Base-by-base conservation (phyloP, 805 yeast species). In the Millerago galiae region DNA sequence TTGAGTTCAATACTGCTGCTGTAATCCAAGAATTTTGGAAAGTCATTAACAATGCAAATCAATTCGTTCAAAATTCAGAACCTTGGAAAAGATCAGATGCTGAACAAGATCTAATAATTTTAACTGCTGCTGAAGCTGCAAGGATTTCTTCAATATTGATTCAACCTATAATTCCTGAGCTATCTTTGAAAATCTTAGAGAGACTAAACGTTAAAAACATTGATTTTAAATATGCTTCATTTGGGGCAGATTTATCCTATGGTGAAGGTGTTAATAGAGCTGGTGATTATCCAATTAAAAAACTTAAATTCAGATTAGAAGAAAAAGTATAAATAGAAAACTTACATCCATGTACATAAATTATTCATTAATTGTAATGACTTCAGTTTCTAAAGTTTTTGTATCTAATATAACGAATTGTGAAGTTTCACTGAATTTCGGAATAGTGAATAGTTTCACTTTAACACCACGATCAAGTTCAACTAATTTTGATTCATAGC, bases 101-200 rank as follows among this genome's bases (percentile, higher is more conserved):
- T 2, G 60, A 60, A 8, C 79, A 72, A 49, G 83, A 79, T 58
- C 63, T 72, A 35, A 71, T 79, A 12, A 76, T 90, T 2, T 78
- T 74, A 47, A 54, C 75, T 8, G 82, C 87, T 1, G 74, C 85
- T 8, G 98, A 91, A 51, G 72, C 79, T 1, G 70, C 81, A 13
- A 70, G 98, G 43, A 72, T 86, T 1, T 54, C 75, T 10, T 70
- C 91, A 1, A 79, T 91, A 8, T 55, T 85, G 29, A 67, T 83
- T 27, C 79, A 74, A 45, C 87, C 96, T 2, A 69, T 91, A 21
- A 77, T 85, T 33, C 97, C 98, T 0, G 64, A 65, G 4, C 66
- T 88, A 39, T 61, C 95, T 0, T 47, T 54, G 0, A 61, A 64
- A 10, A 64, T 87, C 5, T 65, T 91, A 14, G 82, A 83, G 54